Evolutionary conservation across 2,329 filamentous ascomycete species (phyloP).

Genomic region (Sclerotinia minor): DNA sequence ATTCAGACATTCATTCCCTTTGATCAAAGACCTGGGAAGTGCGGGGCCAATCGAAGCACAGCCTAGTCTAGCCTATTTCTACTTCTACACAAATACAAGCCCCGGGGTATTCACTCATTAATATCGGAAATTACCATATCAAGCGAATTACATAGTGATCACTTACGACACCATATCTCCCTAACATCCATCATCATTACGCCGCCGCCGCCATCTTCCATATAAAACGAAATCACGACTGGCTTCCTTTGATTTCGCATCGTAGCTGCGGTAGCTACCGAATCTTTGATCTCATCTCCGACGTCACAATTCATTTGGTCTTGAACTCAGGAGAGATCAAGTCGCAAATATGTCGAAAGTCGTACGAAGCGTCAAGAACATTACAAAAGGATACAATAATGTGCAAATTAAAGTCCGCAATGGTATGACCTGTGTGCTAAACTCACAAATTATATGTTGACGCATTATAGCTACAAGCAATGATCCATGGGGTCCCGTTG

Average conservation of each 20-base stretch:
- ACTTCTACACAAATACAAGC: not conserved
- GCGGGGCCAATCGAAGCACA: constrained; percentile 18
- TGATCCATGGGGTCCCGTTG: constrained; percentile 96
- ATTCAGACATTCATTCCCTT: not conserved
- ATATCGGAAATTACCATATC: constrained; percentile 19
- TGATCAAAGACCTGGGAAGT: constrained; percentile 12
- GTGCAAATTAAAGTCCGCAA: constrained; percentile 98
- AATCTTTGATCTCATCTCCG: constrained; percentile 2
- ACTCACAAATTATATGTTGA: constrained; percentile 36
- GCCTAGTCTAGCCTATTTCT: not conserved
- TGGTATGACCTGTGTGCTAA: constrained; percentile 60
- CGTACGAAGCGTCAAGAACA: constrained; percentile 96
- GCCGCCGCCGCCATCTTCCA: not conserved
- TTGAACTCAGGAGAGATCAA: constrained; percentile 20
- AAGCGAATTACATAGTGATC: constrained; percentile 18
- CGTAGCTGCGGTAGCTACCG: constrained; percentile 20
- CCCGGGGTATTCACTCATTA: constrained; percentile 6
- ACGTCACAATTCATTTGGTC: not conserved
- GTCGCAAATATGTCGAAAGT: constrained; percentile 82
- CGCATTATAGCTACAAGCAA: constrained; percentile 84
- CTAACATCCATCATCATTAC: constrained; percentile 17
- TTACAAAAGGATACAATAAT: constrained; percentile 96
- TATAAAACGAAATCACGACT: constrained; percentile 2
- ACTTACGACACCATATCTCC: constrained; percentile 5
- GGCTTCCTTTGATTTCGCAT: constrained; percentile 22